Percentiles rank a stretch among this genome's conserved stretches.
Evolutionary conservation across 2,329 filamentous ascomycete genomes (phyloP).

Genomic region (Lecanicillium sp.): DNA sequence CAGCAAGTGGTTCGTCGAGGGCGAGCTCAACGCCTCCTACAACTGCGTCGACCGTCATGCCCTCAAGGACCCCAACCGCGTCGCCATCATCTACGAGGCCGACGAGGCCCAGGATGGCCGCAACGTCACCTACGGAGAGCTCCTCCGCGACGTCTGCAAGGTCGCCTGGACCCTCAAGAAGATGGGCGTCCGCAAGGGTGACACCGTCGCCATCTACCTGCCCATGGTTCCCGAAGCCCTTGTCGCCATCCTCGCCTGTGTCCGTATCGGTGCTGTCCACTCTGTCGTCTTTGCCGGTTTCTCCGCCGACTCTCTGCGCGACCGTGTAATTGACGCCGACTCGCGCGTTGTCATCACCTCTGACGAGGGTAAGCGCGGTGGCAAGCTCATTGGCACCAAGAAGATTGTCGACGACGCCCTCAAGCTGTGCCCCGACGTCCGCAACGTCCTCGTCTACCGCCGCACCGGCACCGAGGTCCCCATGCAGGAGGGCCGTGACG

Average conservation of each 20-base stretch:
- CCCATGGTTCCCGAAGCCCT: constrained; percentile 98
- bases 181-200: constrained; percentile 94
- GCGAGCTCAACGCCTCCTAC: constrained; percentile 89
- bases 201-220: constrained; percentile 94
- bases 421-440: constrained; percentile 88
- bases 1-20: constrained; percentile 91
- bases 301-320: constrained; percentile 90
- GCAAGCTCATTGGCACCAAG: constrained; percentile 96
- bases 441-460: constrained; percentile 84
- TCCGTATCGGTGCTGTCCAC: constrained; percentile 90
- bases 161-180: constrained; percentile 84
- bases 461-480: constrained; percentile 90
- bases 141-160: constrained; percentile 84
- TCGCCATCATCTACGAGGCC: constrained; percentile 97
- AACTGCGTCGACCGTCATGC: constrained; percentile 97
- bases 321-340: constrained; percentile 85
- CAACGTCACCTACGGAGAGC: constrained; percentile 86
- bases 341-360: constrained; percentile 94
- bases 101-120: constrained; percentile 85
- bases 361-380: constrained; percentile 95
- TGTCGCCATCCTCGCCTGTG: constrained; percentile 83
- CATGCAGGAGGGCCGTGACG: constrained; percentile 81
- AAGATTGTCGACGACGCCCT: constrained; percentile 98
- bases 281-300: constrained; percentile 98
- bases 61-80: constrained; percentile 85